phyloP scores from a whole-genome alignment of 1,284 basidiomycete genomes.

The Inonotus hispidus region DNA sequence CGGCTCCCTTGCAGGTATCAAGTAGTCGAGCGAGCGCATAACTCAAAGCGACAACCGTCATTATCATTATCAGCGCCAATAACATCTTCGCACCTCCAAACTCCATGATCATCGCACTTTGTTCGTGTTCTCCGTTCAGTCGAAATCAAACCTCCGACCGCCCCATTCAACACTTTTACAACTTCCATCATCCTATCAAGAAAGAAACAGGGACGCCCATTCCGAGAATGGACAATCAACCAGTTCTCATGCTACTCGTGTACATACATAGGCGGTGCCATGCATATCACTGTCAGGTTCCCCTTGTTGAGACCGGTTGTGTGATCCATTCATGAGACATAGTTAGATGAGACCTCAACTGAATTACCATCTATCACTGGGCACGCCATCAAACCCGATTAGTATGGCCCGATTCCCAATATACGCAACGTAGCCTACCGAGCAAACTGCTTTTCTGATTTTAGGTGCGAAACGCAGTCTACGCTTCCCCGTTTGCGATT shows the following conservation, averaged over 20 bases:
- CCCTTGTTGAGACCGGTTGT: no score
- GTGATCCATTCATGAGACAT: no score
- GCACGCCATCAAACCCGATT: not conserved
- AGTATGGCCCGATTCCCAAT: not conserved
- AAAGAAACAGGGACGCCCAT: no score
- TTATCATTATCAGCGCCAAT: not conserved
- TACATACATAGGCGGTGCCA: no score
- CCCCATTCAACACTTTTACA: not conserved
- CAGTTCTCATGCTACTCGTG: no score
- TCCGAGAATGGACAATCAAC: no score
- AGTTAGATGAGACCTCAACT: no score
- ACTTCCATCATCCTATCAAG: not conserved
- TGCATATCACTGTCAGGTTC: no score
- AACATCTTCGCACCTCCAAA: not conserved
- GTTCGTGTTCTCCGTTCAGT: not conserved
- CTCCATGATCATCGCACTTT: not conserved
- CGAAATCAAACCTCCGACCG: not conserved
- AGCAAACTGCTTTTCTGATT: not conserved
- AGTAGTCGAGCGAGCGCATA: no score
- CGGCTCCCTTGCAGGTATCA: no score
- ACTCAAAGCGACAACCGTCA: not conserved
- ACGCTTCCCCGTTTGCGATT: not conserved
- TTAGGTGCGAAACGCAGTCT: not conserved
- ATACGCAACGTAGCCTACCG: not conserved
- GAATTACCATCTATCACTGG: no score